Evolutionary conservation across 2,329 filamentous ascomycete species (phyloP), one percentile per base, ranked within the genome.

Genomic region (Dendryphion nanum): DNA sequence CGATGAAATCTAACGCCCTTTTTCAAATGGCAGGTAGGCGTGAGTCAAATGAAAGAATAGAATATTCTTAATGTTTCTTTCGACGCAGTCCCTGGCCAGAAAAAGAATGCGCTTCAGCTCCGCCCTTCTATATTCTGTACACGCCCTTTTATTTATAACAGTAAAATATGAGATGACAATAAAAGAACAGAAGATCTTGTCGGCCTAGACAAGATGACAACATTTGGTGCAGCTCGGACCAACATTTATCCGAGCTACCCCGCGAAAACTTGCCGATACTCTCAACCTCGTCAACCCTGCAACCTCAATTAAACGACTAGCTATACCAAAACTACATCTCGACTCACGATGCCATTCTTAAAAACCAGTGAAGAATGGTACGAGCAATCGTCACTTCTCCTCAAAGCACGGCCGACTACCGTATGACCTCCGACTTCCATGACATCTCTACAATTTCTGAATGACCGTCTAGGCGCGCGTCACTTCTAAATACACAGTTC

Each of bases 311-410:
- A n/a, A 10, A 26, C 23, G 23, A 26, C 23, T n/a, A 26, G 23
- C 23, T 10, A 26, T 26, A 26, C 10, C 23, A 26, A 26, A 10
- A 10, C 23, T n/a, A 10, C 23, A 10, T 26, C 23, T 26, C 23
- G n/a, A 26, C n/a, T 30, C 48, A 55, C 42, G 40, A 95, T 95
- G 90, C 84, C 86, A 3, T 82, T 86, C 64, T 82, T 95, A 63
- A 73, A 78, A 35, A 89, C 87, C 41, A 86, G 86, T 67, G 84
- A 95, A 69, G 85, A 90, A 71, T 98, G 89, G 86, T 86, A 96
- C 51, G 82, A 85, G 56, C 86, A 96, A 68, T 95, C 91, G 12
- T 75, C 82, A 14, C 81, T 90, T 44, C 82, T 98, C 41, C 75
- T 98, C 38, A 81, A 93, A 69, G 91, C 93, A 39, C 83, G 88